These are phyloP conservation scores for Termitomyces titanicus DNA, from an alignment of 768 basidiomycete species.

Conservation along the genomic window DNA sequence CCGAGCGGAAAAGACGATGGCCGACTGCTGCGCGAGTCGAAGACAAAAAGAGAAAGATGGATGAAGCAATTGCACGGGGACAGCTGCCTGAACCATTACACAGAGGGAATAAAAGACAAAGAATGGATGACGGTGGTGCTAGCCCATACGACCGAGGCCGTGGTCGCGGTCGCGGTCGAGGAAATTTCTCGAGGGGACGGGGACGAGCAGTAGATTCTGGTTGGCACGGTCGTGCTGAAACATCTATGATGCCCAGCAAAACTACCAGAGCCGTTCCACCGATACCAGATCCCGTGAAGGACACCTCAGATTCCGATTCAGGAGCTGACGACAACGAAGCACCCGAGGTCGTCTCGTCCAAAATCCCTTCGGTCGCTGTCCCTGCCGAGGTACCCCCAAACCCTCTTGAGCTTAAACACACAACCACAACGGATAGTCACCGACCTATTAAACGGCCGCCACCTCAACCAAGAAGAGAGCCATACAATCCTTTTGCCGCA, in stretches of 20 bases:
- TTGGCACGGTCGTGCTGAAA: constrained; percentile 7
- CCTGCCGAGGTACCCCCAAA: not conserved
- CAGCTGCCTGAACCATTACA: constrained; percentile 50
- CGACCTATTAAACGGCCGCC: constrained; percentile 4
- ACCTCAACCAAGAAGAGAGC: constrained; percentile 33
- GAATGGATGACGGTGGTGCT: constrained; percentile 22
- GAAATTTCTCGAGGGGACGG: not conserved
- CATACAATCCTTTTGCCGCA: constrained; percentile 62
- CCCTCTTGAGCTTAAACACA: not conserved
- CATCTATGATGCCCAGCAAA: not conserved
- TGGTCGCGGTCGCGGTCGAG: constrained; percentile 26
- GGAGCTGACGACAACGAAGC: constrained; percentile 38
- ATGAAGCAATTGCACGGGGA: constrained; percentile 79
- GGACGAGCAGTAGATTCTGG: constrained; percentile 20
- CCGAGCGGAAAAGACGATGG: constrained; percentile 83
- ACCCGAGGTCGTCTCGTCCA: constrained; percentile 63
- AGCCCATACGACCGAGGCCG: constrained; percentile 11
- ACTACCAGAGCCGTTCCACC: not conserved
- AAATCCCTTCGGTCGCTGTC: constrained; percentile 17
- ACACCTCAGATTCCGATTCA: constrained; percentile 12
- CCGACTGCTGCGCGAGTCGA: constrained; percentile 66
- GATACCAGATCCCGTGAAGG: not conserved
- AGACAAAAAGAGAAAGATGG: constrained; percentile 78
- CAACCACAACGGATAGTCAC: not conserved
- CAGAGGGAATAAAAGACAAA: constrained; percentile 36